Percentiles rank a stretch among this genome's conserved stretches.
These are phyloP conservation scores for Lactarius indigo DNA, from an alignment of 768 basidiomycete species.

Conservation along the genomic window DNA sequence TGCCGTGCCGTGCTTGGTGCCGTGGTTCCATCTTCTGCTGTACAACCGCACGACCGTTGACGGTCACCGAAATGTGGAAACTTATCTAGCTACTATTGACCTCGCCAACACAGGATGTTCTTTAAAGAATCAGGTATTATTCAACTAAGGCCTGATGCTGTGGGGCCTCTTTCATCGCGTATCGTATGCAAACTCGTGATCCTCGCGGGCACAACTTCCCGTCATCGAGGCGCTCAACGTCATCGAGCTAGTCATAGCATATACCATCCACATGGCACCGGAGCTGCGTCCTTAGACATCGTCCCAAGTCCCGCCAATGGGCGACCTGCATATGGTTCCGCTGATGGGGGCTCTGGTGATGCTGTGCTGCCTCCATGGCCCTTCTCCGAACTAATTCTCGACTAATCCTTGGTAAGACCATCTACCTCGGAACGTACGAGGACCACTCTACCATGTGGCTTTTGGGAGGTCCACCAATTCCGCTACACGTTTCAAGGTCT, in stretches of 20 bases:
- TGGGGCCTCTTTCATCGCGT: neutral
- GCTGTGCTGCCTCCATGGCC: neutral
- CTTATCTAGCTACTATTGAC: neutral
- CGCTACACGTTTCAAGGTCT: neutral
- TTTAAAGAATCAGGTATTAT: neutral
- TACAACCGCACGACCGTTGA: neutral
- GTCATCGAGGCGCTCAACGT: neutral
- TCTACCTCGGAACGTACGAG: too few species aligned
- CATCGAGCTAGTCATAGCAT: neutral
- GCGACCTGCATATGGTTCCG: neutral
- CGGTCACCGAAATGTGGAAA: too few species aligned
- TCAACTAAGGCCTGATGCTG: neutral
- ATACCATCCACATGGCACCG: neutral
- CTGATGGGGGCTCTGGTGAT: neutral
- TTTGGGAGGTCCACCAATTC: neutral
- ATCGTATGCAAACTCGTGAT: neutral
- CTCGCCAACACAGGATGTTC: neutral
- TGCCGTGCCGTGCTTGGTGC: too few species aligned
- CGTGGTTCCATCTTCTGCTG: conserved; percentile 8
- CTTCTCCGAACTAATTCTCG: neutral
- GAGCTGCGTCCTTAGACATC: neutral
- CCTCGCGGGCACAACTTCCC: neutral
- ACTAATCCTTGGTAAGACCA: neutral
- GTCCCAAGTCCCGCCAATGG: neutral
- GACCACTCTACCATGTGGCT: neutral